phyloP scores from a whole-genome alignment of 169 alveolate genomes.

The Cryptosporidium ryanae region DNA sequence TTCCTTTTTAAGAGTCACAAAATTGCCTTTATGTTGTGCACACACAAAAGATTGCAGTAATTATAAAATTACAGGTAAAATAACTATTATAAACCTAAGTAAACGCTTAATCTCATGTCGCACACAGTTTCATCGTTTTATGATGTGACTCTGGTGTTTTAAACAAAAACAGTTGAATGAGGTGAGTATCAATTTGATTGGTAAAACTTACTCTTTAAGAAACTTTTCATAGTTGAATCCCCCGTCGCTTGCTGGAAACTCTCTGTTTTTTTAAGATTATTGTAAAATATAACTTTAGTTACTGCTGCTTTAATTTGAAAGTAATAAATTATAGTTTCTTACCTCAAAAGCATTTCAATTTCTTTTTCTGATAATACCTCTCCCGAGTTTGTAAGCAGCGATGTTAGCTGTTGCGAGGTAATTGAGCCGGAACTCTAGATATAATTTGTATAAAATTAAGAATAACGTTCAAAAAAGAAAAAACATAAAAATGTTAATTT shows the following conservation, averaged over 20 bases:
- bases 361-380: constrained; percentile 47
- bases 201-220: constrained; percentile 14
- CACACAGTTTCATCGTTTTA: neutral
- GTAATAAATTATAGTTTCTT: constrained; percentile 4
- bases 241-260: constrained; percentile 59
- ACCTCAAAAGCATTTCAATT: constrained; percentile 53
- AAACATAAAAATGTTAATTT: neutral
- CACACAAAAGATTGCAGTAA: no score
- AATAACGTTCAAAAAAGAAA: neutral
- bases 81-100: no score
- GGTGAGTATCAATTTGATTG: neutral
- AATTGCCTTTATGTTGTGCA: no score
- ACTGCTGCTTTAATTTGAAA: neutral
- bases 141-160: neutral
- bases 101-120: no score
- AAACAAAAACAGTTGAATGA: neutral
- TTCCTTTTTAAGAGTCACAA: no score
- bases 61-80: no score
- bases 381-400: constrained; percentile 57
- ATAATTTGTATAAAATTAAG: neutral
- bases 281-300: no score
- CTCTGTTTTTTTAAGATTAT: constrained; percentile 17
- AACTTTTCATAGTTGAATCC: constrained; percentile 50
- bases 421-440: constrained; percentile 46
- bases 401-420: constrained; percentile 40